phyloP scores from a whole-genome alignment of 2,329 filamentous ascomycete genomes.

The Lomentospora prolificans region DNA sequence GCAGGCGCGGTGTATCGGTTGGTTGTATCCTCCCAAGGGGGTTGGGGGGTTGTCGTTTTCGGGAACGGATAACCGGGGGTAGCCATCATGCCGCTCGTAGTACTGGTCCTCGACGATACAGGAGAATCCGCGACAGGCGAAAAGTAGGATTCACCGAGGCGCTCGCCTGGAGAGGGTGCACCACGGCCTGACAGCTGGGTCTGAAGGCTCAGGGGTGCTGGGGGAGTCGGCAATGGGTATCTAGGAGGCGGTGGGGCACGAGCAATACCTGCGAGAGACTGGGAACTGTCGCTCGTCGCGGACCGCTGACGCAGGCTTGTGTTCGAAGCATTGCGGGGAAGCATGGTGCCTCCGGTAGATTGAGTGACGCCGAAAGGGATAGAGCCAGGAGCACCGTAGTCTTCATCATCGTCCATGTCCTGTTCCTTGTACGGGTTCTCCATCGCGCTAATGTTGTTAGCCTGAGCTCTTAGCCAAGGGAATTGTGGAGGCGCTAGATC shows the following conservation, averaged over 20 bases:
- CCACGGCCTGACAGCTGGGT: conserved; percentile 32
- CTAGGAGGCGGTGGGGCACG: conserved; percentile 57
- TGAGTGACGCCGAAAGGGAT: conserved; percentile 7
- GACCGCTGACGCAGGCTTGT: conserved; percentile 68
- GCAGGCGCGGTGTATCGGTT: conserved; percentile 84
- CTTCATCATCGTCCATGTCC: conserved; percentile 54
- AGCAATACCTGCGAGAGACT: conserved; percentile 45
- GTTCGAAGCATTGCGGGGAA: conserved; percentile 58
- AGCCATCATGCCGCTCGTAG: conserved; percentile 62
- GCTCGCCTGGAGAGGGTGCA: conserved; percentile 49
- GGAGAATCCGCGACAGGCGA: conserved; percentile 77
- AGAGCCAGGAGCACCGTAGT: conserved; percentile 20
- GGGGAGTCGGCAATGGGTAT: conserved; percentile 56
- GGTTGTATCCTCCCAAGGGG: conserved; percentile 57
- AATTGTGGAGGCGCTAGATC: conserved; percentile 61
- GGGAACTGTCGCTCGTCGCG: conserved; percentile 59
- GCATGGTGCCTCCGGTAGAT: conserved; percentile 31
- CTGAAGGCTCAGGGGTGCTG: conserved; percentile 58
- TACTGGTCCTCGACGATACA: conserved; percentile 64
- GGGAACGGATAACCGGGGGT: conserved; percentile 56
- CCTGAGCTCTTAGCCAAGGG: conserved; percentile 63
- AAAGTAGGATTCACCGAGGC: conserved; percentile 78
- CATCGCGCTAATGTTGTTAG: conserved; percentile 36
- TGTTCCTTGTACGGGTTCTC: conserved; percentile 73
- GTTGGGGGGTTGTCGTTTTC: conserved; percentile 59